Evolutionary conservation across 1,139 yeast species (phyloP), one percentile per base, ranked within the genome.

Genomic region (Debaryomyces coudertii): DNA sequence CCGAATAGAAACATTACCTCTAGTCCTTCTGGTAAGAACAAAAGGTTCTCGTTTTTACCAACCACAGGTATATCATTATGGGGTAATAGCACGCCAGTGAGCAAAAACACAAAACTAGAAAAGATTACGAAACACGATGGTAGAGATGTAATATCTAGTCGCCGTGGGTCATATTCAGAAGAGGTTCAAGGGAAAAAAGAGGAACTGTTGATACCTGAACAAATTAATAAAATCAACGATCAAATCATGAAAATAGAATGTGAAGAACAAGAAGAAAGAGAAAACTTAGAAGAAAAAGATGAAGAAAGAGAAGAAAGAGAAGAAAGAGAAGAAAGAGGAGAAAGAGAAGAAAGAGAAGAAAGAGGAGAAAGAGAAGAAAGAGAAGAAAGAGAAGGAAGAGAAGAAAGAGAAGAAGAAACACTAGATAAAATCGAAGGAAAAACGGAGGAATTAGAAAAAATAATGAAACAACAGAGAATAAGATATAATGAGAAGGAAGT

Each of bases 31-130:
- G 35, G 36, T 31, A 44, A 38, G 31, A 31, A 35, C 14, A 61
- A 57, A 39, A 43, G 57, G 43, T 58, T 61, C 40, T 57, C 63
- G 2, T 60, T 61, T 39, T 43, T 59, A 23, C 65, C 63, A 5
- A 35, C 50, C 7, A 44, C 54, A 9, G 46, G 43, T 6, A 35
- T 34, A 15, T 38, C 47, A 4, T 29, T 38, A 20, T 38, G 35
- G 41, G 24, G 28, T 23, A 36, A 38, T 29, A 35, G 4, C 7
- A 9, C 12, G 2, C 12, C 27, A n/a, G 27, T 9, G n/a, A 29
- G 9, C 36, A 14, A 47, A 40, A 20, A 28, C 25, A 22, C 42
- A 11, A 35, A 27, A 22, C 2, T 18, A 9, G 22, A 24, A 23
- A 31, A 36, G 15, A 30, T 28, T 15, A 30, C 40, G 16, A 20